Conservation (phyloP, 2,329 filamentous ascomycete species). For the Pseudodiploospora longispora region DNA sequence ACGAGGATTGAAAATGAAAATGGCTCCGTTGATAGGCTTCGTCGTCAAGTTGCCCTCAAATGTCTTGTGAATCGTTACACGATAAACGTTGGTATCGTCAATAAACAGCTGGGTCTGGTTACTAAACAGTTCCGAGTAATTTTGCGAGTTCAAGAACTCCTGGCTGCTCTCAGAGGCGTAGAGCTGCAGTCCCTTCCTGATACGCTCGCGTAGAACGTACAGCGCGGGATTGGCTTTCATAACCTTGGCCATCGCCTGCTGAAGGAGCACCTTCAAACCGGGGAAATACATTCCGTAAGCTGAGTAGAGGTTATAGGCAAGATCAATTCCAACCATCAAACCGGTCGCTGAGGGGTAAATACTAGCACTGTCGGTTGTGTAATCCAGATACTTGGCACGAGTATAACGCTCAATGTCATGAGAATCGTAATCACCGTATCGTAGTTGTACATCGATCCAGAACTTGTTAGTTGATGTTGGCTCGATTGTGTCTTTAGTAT, state of each 20-base stretch:
- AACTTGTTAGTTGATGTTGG: slow-evolving; percentile 96
- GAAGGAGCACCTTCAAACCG: slow-evolving; percentile 86
- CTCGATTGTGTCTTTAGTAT: slow-evolving; percentile 93
- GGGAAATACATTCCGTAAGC: slow-evolving; percentile 99
- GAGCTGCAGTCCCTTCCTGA: slow-evolving; percentile 92
- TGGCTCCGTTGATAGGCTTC: slow-evolving; percentile 98
- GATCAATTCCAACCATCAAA: slow-evolving; percentile 94
- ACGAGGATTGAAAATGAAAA: slow-evolving; percentile 99
- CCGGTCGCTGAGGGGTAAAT: slow-evolving; percentile 97
- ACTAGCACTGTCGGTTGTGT: slow-evolving; percentile 97
- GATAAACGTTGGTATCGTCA: slow-evolving; percentile 98
- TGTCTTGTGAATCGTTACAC: slow-evolving; percentile 98
- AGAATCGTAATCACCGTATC: slow-evolving; percentile 97
- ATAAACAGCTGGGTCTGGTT: slow-evolving; percentile 99
- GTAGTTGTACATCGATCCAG: slow-evolving; percentile 94
- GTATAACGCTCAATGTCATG: slow-evolving; percentile 98
- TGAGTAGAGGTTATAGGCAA: slow-evolving; percentile 97
- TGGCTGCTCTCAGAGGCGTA: slow-evolving; percentile 99
- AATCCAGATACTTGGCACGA: slow-evolving; percentile 95
- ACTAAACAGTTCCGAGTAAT: slow-evolving; percentile 98
- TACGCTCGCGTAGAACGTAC: slow-evolving; percentile 94
- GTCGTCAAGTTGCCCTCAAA: slow-evolving; percentile 99
- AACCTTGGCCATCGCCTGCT: slow-evolving; percentile 98
- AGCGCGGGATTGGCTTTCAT: slow-evolving; percentile 99
- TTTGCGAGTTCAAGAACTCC: slow-evolving; percentile 98